These are phyloP conservation scores for Coemansia sp. DNA, from an alignment of 192 early-diverging fungal genomes.

Conservation along the genomic window DNA sequence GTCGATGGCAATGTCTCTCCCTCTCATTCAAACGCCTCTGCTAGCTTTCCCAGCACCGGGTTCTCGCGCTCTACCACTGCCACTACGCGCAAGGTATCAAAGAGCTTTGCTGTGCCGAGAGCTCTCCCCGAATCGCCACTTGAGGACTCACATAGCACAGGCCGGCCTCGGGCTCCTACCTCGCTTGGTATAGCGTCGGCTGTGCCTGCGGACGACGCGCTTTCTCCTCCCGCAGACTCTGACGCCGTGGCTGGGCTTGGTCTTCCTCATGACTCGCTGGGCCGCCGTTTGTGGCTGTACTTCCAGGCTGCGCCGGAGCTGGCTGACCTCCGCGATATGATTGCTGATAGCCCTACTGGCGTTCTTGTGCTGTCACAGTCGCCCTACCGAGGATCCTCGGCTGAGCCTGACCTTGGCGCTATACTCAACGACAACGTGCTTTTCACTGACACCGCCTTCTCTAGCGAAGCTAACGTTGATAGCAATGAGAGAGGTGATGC, in stretches of 20 bases:
- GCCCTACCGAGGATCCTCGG: neutral
- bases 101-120: conserved; percentile 5
- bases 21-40: neutral
- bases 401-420: conserved; percentile 22
- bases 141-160: neutral
- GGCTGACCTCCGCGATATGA: conserved; percentile 46
- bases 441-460: conserved; percentile 29
- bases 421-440: conserved; percentile 50
- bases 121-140: neutral
- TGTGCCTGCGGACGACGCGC: neutral
- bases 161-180: conserved; percentile 2
- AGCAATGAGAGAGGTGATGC: neutral
- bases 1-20: neutral
- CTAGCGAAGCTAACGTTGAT: neutral
- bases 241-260: neutral
- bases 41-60: conserved; percentile 49
- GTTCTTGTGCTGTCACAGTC: conserved; percentile 31
- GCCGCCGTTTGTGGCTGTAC: conserved; percentile 42
- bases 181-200: neutral
- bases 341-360: conserved; percentile 33
- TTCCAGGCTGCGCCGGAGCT: conserved; percentile 33
- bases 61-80: conserved; percentile 21
- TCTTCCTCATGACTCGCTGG: conserved; percentile 41
- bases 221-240: neutral
- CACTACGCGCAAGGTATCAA: conserved; percentile 26